Conservation (phyloP, 106 monocot genomes). For the Iris macrosiphon region DNA sequence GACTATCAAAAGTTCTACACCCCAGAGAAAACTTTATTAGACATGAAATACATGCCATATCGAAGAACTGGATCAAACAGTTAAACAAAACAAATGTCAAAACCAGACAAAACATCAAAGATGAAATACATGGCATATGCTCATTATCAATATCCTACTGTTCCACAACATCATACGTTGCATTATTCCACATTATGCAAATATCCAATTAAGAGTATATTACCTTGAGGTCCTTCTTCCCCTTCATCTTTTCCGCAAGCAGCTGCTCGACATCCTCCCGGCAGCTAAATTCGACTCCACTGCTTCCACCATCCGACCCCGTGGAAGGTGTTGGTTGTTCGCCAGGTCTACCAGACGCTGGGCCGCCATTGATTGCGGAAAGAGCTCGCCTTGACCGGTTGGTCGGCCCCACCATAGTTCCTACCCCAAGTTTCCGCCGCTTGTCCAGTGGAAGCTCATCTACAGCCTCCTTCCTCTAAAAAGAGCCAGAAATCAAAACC, state of each 20-base stretch:
- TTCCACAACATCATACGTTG: too few relatives aligned
- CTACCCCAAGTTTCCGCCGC: constrained; percentile 33
- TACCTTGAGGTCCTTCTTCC: constrained; percentile 63
- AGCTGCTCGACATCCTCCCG: constrained; percentile 76
- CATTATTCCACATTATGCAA: too few relatives aligned
- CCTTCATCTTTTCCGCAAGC: constrained; percentile 66
- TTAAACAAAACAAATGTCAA: too few relatives aligned
- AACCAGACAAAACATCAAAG: too few relatives aligned
- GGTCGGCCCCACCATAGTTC: constrained; percentile 27
- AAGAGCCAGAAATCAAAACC: neutral
- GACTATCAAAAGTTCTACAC: too few relatives aligned
- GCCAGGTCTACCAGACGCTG: neutral
- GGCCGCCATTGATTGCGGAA: constrained; percentile 28
- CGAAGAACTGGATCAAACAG: too few relatives aligned
- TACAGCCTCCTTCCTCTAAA: constrained; percentile 56
- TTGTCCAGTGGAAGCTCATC: constrained; percentile 50
- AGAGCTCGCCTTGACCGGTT: constrained; percentile 26
- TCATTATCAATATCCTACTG: too few relatives aligned
- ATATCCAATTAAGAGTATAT: neutral
- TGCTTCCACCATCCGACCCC: constrained; percentile 17
- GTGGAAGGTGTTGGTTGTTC: neutral
- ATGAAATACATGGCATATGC: too few relatives aligned
- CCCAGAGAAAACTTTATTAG: too few relatives aligned
- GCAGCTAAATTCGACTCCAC: constrained; percentile 35
- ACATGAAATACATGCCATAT: too few relatives aligned